A percentile compares a stretch with the other conserved stretches of the same genome.
phyloP scores from a whole-genome alignment of 352 stramenopile species.

The Albugo candida region DNA sequence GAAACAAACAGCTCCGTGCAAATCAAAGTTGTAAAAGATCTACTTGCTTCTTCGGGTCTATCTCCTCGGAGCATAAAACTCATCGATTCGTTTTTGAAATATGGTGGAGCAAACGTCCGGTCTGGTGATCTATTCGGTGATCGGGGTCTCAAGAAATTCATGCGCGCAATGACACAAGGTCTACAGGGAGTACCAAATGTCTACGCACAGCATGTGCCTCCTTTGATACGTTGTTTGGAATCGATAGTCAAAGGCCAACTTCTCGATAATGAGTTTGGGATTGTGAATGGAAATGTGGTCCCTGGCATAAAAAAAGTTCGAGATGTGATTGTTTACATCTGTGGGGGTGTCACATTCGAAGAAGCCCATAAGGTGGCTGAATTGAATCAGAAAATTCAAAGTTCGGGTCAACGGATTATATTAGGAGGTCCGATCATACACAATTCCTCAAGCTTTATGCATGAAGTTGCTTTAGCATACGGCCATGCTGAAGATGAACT shows the following conservation, averaged over 20 bases:
- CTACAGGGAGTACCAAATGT: slow-evolving; percentile 94
- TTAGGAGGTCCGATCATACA: slow-evolving; percentile 91
- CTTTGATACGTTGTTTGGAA: slow-evolving; percentile 88
- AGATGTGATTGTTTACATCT: slow-evolving; percentile 97
- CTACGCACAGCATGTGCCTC: slow-evolving; percentile 95
- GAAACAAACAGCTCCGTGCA: slow-evolving; percentile 80
- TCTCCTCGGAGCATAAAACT: slow-evolving; percentile 26
- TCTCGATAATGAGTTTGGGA: slow-evolving; percentile 73
- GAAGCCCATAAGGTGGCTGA: slow-evolving; percentile 95
- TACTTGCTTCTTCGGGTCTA: slow-evolving; percentile 24
- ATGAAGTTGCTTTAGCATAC: slow-evolving; percentile 72
- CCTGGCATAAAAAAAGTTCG: slow-evolving; percentile 89
- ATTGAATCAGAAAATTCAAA: slow-evolving; percentile 83
- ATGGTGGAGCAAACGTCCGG: slow-evolving; percentile 37
- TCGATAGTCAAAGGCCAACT: slow-evolving; percentile 58
- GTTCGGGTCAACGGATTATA: slow-evolving; percentile 78
- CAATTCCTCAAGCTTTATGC: slow-evolving; percentile 95
- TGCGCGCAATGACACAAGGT: slow-evolving; percentile 84
- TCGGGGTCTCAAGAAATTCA: slow-evolving; percentile 72
- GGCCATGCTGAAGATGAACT: neutral
- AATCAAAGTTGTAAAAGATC: slow-evolving; percentile 60
- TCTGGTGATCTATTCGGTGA: slow-evolving; percentile 67
- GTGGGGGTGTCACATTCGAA: slow-evolving; percentile 96
- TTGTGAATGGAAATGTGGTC: slow-evolving; percentile 94
- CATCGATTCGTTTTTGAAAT: slow-evolving; percentile 49